A percentile compares a stretch with the other conserved stretches of the same genome.
These are phyloP conservation scores for Takashimella koratensis DNA, from an alignment of 1,284 basidiomycete species.

Conservation along the genomic window DNA sequence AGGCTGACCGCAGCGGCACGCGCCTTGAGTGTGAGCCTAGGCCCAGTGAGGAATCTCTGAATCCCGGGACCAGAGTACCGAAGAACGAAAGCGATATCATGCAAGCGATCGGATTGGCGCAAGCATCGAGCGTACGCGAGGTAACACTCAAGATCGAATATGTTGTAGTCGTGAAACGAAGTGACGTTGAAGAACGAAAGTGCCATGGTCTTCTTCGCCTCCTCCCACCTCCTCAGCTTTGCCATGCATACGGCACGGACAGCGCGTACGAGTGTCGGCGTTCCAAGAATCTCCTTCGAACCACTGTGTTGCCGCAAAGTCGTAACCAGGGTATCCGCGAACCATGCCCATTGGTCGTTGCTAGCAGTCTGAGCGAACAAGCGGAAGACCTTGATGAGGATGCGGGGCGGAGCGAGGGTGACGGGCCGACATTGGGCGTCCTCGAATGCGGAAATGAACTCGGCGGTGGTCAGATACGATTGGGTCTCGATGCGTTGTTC, in stretches of 20 bases:
- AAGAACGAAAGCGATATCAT: slow-evolving; percentile 4
- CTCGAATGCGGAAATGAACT: neutral
- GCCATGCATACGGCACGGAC: neutral
- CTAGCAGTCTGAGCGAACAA: neutral
- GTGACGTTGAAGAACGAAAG: neutral
- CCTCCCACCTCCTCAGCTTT: neutral
- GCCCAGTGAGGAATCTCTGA: slow-evolving; percentile 5
- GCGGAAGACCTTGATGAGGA: neutral
- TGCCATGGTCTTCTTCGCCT: neutral
- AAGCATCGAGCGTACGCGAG: slow-evolving; percentile 4
- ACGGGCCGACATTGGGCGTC: neutral
- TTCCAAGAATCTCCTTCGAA: neutral
- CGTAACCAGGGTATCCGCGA: neutral
- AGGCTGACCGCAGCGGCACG: neutral
- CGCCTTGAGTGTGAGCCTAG: neutral
- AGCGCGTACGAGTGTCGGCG: neutral
- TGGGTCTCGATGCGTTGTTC: neutral
- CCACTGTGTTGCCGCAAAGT: neutral
- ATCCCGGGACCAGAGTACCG: slow-evolving; percentile 1
- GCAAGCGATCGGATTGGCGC: neutral
- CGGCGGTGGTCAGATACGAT: neutral
- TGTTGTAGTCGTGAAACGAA: neutral
- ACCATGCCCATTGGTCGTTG: neutral
- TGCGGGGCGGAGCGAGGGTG: neutral
- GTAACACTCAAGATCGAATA: neutral